Conservation (phyloP, 2,329 filamentous ascomycete species). For the Xylaria sp. region DNA sequence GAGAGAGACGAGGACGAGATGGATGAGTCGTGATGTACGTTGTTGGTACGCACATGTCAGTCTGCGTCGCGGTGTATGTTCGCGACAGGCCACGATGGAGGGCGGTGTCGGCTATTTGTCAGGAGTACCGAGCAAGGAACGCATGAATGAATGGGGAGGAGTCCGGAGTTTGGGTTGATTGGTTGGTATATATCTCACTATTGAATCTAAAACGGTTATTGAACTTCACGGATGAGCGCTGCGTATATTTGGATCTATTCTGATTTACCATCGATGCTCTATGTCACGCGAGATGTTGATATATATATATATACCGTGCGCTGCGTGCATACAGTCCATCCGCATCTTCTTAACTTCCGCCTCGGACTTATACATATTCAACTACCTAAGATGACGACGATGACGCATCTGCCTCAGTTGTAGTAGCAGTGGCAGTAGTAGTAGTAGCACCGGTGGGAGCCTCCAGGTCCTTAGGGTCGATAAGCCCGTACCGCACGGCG, state of each 20-base stretch:
- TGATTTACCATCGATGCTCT: too few relatives aligned
- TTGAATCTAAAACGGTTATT: not conserved
- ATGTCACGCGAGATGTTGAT: too few relatives aligned
- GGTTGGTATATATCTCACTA: not conserved
- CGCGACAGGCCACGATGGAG: not conserved
- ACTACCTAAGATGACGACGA: constrained; percentile 35
- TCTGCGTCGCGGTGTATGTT: not conserved
- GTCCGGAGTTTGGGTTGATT: not conserved
- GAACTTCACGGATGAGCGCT: too few relatives aligned
- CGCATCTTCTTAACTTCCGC: too few relatives aligned
- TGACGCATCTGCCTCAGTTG: constrained; percentile 28
- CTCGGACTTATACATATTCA: not conserved
- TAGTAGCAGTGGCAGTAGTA: constrained; percentile 17
- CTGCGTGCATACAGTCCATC: too few relatives aligned
- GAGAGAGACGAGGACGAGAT: constrained; percentile 25
- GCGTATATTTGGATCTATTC: too few relatives aligned
- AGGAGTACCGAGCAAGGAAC: not conserved
- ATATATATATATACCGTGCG: not conserved
- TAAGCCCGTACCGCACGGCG: constrained; percentile 12
- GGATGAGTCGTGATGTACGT: constrained; percentile 33
- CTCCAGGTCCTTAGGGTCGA: not conserved
- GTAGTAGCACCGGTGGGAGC: not conserved
- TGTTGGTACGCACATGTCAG: not conserved
- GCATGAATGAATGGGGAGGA: not conserved
- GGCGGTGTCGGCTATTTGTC: constrained; percentile 14